These are phyloP conservation scores for Rubia peregrina DNA, from an alignment of 305 asterid species.

Conservation along the genomic window DNA sequence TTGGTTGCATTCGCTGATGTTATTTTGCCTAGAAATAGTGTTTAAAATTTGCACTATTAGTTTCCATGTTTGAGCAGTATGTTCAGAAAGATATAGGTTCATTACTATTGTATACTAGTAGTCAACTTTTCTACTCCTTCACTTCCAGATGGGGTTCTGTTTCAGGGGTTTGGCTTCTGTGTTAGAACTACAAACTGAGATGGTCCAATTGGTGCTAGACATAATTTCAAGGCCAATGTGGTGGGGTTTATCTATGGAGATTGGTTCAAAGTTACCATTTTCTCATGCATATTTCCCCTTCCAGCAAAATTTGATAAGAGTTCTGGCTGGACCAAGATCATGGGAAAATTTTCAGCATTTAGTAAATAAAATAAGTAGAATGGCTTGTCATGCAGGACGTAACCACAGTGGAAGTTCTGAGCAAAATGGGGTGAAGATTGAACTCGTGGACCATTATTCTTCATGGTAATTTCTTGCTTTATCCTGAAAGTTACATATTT, in stretches of 20 bases:
- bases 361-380: conserved; percentile 31
- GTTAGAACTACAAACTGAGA: conserved; percentile 52
- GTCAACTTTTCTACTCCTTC: neutral
- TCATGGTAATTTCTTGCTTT: conserved; percentile 43
- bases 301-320: conserved; percentile 39
- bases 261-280: conserved; percentile 60
- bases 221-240: conserved; percentile 64
- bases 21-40: conserved; percentile 12
- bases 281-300: conserved; percentile 61
- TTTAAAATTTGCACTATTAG: conserved; percentile 9
- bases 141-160: conserved; percentile 21
- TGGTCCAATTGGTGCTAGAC: conserved; percentile 52
- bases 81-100: neutral
- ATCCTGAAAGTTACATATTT: conserved; percentile 15
- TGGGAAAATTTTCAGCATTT: conserved; percentile 43
- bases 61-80: conserved; percentile 12
- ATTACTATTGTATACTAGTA: neutral
- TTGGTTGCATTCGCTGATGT: conserved; percentile 20
- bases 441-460: conserved; percentile 50
- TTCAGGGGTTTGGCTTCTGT: conserved; percentile 84
- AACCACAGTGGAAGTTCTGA: conserved; percentile 25
- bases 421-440: conserved; percentile 30
- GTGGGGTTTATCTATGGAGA: conserved; percentile 76
- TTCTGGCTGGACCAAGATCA: conserved; percentile 54
- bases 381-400: conserved; percentile 28